Conservation (phyloP, 202 grass and related monocot genomes). For the Zoysia matrella region DNA sequence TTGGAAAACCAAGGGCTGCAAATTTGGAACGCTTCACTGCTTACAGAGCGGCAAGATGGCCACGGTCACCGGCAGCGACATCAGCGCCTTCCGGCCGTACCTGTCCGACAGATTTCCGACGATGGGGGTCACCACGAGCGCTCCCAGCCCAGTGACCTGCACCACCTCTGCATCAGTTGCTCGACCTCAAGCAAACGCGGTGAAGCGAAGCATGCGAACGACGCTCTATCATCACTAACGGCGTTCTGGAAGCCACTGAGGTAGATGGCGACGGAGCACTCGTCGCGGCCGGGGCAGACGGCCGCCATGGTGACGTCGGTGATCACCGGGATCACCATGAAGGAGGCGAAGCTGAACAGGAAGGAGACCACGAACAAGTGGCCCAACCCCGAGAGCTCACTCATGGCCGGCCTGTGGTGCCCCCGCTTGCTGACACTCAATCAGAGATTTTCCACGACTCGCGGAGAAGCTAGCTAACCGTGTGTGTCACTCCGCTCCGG, state of each 20-base stretch:
- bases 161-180: no score
- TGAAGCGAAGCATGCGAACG: background rate
- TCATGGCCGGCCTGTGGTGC: constrained; percentile 9
- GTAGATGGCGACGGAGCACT: constrained; percentile 92
- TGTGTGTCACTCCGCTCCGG: background rate
- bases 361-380: constrained; percentile 74
- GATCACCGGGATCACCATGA: constrained; percentile 79
- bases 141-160: constrained; percentile 80
- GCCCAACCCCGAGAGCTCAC: constrained; percentile 52
- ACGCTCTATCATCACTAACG: constrained; percentile 29
- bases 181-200: background rate
- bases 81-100: constrained; percentile 81
- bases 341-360: constrained; percentile 77
- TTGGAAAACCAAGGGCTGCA: background rate
- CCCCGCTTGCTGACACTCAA: background rate
- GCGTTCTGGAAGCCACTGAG: constrained; percentile 84
- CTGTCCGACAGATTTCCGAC: constrained; percentile 90
- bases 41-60: constrained; percentile 69
- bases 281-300: constrained; percentile 66
- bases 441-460: background rate
- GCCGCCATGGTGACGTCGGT: constrained; percentile 82
- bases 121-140: constrained; percentile 82
- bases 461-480: background rate
- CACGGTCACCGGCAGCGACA: constrained; percentile 64
- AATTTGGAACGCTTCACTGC: background rate